Percentiles rank a stretch among this genome's conserved stretches.
phyloP scores from a whole-genome alignment of 306 rosid species.

The Lagenaria siceraria region DNA sequence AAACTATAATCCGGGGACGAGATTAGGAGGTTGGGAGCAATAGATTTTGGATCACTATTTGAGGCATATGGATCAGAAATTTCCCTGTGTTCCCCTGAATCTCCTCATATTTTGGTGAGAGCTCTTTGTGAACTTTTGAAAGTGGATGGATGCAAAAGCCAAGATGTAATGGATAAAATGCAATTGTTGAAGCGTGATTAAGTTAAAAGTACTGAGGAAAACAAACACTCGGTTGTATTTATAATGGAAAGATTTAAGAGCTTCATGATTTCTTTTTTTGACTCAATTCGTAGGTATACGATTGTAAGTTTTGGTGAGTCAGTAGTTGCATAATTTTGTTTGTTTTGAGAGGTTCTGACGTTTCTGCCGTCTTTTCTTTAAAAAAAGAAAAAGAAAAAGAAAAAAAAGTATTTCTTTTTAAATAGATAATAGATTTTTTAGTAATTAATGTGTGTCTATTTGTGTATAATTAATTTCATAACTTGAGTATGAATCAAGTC shows the following conservation, averaged over 20 bases:
- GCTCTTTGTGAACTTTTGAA: neutral
- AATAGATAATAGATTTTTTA: neutral
- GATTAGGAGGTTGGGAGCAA: constrained; percentile 71
- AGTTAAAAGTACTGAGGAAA: neutral
- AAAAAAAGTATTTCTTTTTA: too few species aligned
- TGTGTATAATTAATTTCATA: neutral
- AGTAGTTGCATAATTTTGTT: too few species aligned
- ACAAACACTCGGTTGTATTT: neutral
- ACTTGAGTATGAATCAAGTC: neutral
- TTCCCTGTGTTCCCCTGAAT: neutral
- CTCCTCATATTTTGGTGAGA: neutral
- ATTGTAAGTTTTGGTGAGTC: too few species aligned
- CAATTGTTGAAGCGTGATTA: neutral
- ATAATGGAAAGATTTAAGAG: neutral
- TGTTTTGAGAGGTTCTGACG: too few species aligned
- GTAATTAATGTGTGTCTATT: neutral
- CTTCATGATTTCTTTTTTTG: neutral
- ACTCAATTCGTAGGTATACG: too few species aligned
- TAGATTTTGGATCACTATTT: neutral
- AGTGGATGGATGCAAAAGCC: neutral
- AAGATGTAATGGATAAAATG: neutral
- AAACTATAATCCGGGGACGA: constrained; percentile 70
- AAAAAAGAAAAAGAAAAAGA: too few species aligned
- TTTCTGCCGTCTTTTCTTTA: too few species aligned
- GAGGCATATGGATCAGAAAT: neutral